These are phyloP conservation scores for Uronychia binucleata DNA, from an alignment of 73 alveolate species.

Conservation along the genomic window DNA sequence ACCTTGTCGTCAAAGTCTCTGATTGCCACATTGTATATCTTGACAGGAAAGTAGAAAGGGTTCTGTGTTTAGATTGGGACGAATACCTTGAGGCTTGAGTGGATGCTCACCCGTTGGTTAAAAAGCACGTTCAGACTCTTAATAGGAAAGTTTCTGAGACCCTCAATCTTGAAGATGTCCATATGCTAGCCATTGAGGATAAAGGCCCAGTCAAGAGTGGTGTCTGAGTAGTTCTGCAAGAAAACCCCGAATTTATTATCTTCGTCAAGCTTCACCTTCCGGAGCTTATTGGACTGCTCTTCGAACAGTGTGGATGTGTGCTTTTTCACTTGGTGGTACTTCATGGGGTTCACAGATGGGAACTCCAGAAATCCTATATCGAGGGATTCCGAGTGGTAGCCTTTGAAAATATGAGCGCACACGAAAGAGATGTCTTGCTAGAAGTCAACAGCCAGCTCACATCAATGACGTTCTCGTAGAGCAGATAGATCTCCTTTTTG, in stretches of 20 bases:
- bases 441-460: background rate
- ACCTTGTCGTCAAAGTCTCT: conserved; percentile 60
- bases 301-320: conserved; percentile 33
- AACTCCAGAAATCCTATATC: conserved; percentile 54
- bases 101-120: background rate
- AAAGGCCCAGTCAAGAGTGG: conserved; percentile 63
- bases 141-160: conserved; percentile 58
- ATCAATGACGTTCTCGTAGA: conserved; percentile 55
- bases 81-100: background rate
- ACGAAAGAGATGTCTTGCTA: conserved; percentile 29
- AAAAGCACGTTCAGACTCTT: conserved; percentile 9
- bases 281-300: conserved; percentile 9
- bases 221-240: conserved; percentile 43
- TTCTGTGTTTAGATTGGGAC: background rate
- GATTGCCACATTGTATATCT: conserved; percentile 34
- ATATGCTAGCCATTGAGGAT: conserved; percentile 22
- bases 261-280: conserved; percentile 17
- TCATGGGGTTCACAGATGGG: conserved; percentile 60
- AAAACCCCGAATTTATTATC: conserved; percentile 46
- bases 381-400: conserved; percentile 1
- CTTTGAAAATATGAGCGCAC: conserved; percentile 54
- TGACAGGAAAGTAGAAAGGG: conserved; percentile 29
- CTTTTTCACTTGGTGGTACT: conserved; percentile 31
- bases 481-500: conserved; percentile 35
- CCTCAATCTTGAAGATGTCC: conserved; percentile 58